Percentiles rank a stretch among this genome's conserved stretches.
These are phyloP conservation scores for Marasmius fiardii DNA, from an alignment of 1,284 basidiomycete genomes.

Conservation along the genomic window DNA sequence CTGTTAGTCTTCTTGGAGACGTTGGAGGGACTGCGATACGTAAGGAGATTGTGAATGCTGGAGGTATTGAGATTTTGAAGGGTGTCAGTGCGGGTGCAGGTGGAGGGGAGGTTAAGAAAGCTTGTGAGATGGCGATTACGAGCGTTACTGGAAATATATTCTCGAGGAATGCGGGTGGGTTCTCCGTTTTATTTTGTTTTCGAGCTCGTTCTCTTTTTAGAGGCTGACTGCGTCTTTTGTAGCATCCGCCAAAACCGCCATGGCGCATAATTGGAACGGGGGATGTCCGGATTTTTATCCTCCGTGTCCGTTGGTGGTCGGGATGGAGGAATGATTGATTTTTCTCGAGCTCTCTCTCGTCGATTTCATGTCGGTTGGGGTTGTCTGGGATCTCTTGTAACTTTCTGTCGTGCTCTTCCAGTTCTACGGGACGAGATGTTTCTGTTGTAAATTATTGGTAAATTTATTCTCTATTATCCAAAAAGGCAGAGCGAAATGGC, in stretches of 20 bases:
- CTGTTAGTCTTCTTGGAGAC: conserved; percentile 23
- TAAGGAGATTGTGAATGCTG: conserved; percentile 25
- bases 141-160: conserved; percentile 25
- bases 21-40: conserved; percentile 23
- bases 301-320: background rate
- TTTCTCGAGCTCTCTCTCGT: no score
- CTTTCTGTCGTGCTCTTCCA: no score
- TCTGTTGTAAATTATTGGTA: no score
- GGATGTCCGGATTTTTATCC: background rate
- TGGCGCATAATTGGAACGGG: background rate
- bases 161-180: conserved; percentile 24
- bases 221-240: background rate
- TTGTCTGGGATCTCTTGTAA: no score
- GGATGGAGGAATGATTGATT: background rate
- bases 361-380: no score
- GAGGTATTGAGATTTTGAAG: conserved; percentile 23
- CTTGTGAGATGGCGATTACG: conserved; percentile 23
- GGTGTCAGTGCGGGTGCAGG: conserved; percentile 13
- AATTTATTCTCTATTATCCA: no score
- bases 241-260: conserved; percentile 13
- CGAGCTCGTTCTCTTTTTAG: no score
- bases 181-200: background rate
- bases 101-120: conserved; percentile 21
- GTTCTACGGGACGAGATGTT: no score
- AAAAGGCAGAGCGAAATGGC: no score